Evolutionary conservation across 495 filamentous ascomycete genomes (phyloP).

Genomic region (Hamigera avellanea): DNA sequence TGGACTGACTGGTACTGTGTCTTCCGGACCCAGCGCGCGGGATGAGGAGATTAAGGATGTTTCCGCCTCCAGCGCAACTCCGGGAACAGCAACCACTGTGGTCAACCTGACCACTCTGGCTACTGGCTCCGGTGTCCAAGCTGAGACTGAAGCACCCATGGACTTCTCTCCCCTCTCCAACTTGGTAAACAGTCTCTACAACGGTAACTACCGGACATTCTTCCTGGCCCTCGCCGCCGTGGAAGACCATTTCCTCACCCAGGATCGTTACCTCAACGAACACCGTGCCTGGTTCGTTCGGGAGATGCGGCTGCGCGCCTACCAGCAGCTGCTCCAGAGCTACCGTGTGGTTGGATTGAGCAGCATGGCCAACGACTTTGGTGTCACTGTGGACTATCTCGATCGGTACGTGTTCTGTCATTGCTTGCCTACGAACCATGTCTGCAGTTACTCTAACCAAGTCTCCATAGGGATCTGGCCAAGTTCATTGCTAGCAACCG

Average conservation of each 20-base stretch:
- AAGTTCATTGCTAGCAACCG: slow-evolving; percentile 94
- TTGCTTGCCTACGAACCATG: background rate
- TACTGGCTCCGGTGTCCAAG: slow-evolving; percentile 51
- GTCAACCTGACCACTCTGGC: slow-evolving; percentile 80
- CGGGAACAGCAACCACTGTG: slow-evolving; percentile 46
- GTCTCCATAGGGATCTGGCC: slow-evolving; percentile 66
- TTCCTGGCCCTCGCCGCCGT: slow-evolving; percentile 84
- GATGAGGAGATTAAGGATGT: slow-evolving; percentile 73
- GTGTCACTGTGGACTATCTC: slow-evolving; percentile 88
- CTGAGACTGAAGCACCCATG: slow-evolving; percentile 60
- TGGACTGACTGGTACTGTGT: slow-evolving; percentile 60
- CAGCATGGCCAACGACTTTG: slow-evolving; percentile 94
- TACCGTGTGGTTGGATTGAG: slow-evolving; percentile 92
- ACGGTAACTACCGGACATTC: slow-evolving; percentile 84
- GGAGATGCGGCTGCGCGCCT: slow-evolving; percentile 92
- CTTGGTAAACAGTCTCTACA: slow-evolving; percentile 83
- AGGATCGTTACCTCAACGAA: slow-evolving; percentile 88
- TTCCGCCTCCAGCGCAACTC: slow-evolving; percentile 37
- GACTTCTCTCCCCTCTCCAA: slow-evolving; percentile 77
- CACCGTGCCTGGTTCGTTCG: slow-evolving; percentile 93
- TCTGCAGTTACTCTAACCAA: background rate
- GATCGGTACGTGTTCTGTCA: slow-evolving; percentile 52
- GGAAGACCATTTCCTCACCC: slow-evolving; percentile 84
- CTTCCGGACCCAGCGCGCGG: slow-evolving; percentile 63
- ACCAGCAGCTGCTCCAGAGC: slow-evolving; percentile 93